Base-by-base conservation (phyloP, 2,329 filamentous ascomycete genomes). In the Fusarium sacchari region DNA sequence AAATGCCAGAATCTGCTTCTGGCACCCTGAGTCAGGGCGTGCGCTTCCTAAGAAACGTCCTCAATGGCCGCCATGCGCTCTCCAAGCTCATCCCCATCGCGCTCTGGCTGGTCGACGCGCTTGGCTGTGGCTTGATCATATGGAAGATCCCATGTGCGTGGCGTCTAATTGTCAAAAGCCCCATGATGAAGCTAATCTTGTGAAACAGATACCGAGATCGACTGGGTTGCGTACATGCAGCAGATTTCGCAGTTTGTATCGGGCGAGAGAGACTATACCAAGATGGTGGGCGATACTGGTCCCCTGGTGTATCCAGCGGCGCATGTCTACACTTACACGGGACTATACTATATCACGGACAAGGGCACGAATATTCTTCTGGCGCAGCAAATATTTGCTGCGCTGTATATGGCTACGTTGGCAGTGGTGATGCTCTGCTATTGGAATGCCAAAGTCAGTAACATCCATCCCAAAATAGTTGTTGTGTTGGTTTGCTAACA, bases 221-320 rank as follows among this genome's bases (percentile, higher is more conserved):
- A 99, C 84, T 99, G 96, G 96, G 89, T 88, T 67, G 94, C 96
- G 1, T 99, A 99, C 83, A 98, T 99, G 95, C 89, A 98, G 81
- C 96, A 99, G 79, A 88, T 98, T 49, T 84, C 88, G 44, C 91
- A 95, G 76, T 96, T 93, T 79, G 84, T 95, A 50, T 87, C 89
- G 24, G 96, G 96, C 79, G 95, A 98, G 85, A 91, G 93, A 80
- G 92, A 98, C 82, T 99, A 99, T 82, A 90, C 90, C 69, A 88
- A 91, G 65, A 95, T 99, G 80, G 89, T 92, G 79, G 96, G 96
- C 76, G 92, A 91, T 67, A 99, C 96, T 1, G 96, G 96, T 2
- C 96, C 96, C 7, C 87, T 98, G 57, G 96, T 99, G 68, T 99
- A 99, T 83, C 96, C 96, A 26, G 96, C 94, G 40, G 93, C 91